phyloP scores from a whole-genome alignment of 2,329 filamentous ascomycete genomes.

The Ampelomyces quisqualis region DNA sequence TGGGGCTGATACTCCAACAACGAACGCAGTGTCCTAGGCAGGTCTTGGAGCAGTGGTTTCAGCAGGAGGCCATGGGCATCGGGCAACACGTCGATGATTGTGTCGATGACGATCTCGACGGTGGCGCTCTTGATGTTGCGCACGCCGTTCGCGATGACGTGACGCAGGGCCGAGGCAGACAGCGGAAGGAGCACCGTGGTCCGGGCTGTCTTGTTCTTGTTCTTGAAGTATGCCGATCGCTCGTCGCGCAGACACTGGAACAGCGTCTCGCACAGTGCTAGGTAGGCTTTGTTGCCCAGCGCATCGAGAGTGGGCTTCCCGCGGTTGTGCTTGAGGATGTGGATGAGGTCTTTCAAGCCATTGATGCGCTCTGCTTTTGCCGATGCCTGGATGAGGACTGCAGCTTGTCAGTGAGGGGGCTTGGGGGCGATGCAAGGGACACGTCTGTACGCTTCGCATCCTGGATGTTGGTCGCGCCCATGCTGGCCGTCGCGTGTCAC shows the following conservation, averaged over 20 bases:
- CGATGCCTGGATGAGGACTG: conserved; percentile 35
- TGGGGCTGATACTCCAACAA: conserved; percentile 74
- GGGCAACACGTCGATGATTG: conserved; percentile 74
- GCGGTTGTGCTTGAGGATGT: conserved; percentile 57
- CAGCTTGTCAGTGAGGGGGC: too few relatives aligned
- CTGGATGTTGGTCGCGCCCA: conserved; percentile 39
- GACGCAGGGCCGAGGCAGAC: conserved; percentile 70
- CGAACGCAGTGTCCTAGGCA: conserved; percentile 71
- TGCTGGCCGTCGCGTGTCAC: conserved; percentile 16
- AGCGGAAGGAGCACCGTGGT: conserved; percentile 59
- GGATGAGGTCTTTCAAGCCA: conserved; percentile 57
- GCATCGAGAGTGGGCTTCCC: conserved; percentile 44
- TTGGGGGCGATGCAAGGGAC: too few relatives aligned
- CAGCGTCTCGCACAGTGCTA: conserved; percentile 76
- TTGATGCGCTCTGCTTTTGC: conserved; percentile 49
- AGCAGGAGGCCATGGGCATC: conserved; percentile 63
- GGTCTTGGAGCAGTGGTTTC: conserved; percentile 70
- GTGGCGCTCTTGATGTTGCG: conserved; percentile 72
- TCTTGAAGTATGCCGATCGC: conserved; percentile 61
- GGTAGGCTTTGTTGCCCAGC: conserved; percentile 75
- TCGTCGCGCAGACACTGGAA: conserved; percentile 70
- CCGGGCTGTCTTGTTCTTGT: conserved; percentile 45
- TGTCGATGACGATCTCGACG: conserved; percentile 73
- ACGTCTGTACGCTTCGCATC: conserved; percentile 40
- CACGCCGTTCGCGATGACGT: conserved; percentile 69